Evolutionary conservation across 2,329 filamentous ascomycete species (phyloP), one percentile per base, ranked within the genome.

Genomic region (Aureobasidium sp.): DNA sequence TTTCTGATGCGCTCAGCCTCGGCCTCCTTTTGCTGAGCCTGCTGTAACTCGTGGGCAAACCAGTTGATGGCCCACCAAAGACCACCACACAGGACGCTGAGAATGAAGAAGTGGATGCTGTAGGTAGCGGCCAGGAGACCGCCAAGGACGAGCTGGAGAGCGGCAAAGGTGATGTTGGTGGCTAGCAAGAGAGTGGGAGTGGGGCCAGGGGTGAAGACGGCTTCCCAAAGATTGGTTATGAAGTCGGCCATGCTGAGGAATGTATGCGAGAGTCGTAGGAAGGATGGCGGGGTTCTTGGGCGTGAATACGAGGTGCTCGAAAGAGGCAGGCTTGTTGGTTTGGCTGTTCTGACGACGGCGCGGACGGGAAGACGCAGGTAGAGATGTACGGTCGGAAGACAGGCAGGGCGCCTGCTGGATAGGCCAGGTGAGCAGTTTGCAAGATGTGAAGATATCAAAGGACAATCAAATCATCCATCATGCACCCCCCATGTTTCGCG

Each of bases 21-120:
- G 67, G 80, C 78, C 68, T 80, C 75, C 68, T 76, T 73, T 47
- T 70, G 71, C 66, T 80, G 73, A 66, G 78, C 76, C 36, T 76
- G 75, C 34, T 74, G 72, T 58, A 87, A 74, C 71, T 87, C 93
- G 49, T 78, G 77, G 61, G 90, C 91, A 72, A 99, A 97, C 94
- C 94, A 99, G 82, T 97, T 97, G 77, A 97, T 92, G 62, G 89
- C 85, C 79, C 84, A 91, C 94, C 94, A 99, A 39, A 97, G 81
- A 5, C 89, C 89, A 36, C 79, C 92, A 66, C 86, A 90, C 11
- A 99, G 80, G 63, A 87, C 70, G 14, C 90, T 96, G 6, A 99
- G 83, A 63, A 93, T 81, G 65, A 91, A 74, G 71, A 97, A 96
- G 80, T 97, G 94, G 66, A 96, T 83, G 77, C 89, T 96, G 76